Evolutionary conservation across 2,329 filamentous ascomycete species (phyloP), one percentile per base, ranked within the genome.

Genomic region (Xylaria polymorpha): DNA sequence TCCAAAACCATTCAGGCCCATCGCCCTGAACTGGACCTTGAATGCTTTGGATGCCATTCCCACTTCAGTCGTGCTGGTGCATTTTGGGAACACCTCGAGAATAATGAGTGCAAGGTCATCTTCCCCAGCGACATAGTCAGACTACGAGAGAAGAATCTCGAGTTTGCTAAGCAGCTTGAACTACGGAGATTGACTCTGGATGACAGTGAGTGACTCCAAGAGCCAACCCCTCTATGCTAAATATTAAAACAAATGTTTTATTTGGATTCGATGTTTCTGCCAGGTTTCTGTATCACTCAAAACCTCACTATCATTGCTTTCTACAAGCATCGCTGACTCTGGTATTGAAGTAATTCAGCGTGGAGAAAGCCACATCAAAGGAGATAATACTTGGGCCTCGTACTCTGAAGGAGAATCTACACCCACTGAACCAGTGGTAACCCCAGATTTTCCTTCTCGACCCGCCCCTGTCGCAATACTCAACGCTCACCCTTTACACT

Each of bases 31-130:
- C 83, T 85, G 62, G 68, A 80, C 1, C 78, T 88, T 1, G 56
- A 70, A 2, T 88, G 86, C 57, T 84, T 85, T 0, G 85, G 82
- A 32, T 88, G 86, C 67, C 60, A 73, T 0, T 67, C 72, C 1
- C 76, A 75, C 0, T 87, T 85, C 64, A 56, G 39, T 0, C 77
- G 79, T 0, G 76, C 83, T 0, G 77, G 80, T 0, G 70, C 60
- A 0, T 80, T 86, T 43, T 80, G 87, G 61, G 44, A 67, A 0
- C 86, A 88, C 59, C 78, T 88, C 3, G 85, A 88, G 74, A 70
- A 71, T 1, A 74, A 78, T 29, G 63, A 79, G 1, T 88, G 86
- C 69, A 35, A 66, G 1, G 61, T 44, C 0, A 80, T 88, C 66
- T 76, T 71, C 32, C 74, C 74, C 2, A 65, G 69, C 0, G 70